phyloP scores from a whole-genome alignment of 2,329 filamentous ascomycete genomes.

The Esteya vermicola region DNA sequence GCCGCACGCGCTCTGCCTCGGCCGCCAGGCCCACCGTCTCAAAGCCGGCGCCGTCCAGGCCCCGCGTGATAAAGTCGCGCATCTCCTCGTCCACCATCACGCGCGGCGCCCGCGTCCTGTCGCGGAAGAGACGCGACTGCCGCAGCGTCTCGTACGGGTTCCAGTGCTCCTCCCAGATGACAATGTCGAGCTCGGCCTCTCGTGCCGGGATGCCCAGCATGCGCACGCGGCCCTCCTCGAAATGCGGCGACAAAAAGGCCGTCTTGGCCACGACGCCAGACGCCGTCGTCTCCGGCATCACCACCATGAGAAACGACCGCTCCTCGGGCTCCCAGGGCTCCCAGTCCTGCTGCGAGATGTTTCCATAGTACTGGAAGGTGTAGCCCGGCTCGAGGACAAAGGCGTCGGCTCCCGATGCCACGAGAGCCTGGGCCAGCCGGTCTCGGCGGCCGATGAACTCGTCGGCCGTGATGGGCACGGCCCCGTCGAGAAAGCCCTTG shows the following conservation, averaged over 20 bases:
- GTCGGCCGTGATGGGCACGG: slow-evolving; percentile 27
- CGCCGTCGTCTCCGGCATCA: slow-evolving; percentile 28
- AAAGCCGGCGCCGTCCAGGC: slow-evolving; percentile 37
- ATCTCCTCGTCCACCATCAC: slow-evolving; percentile 54
- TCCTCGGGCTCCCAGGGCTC: slow-evolving; percentile 53
- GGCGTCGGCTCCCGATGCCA: slow-evolving; percentile 34
- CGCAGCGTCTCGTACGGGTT: slow-evolving; percentile 43
- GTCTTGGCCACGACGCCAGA: slow-evolving; percentile 36
- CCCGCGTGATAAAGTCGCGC: slow-evolving; percentile 46
- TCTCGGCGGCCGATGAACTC: slow-evolving; percentile 43
- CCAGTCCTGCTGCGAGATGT: slow-evolving; percentile 47
- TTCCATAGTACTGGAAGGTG: slow-evolving; percentile 50
- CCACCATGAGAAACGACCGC: slow-evolving; percentile 47
- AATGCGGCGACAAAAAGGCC: slow-evolving; percentile 42
- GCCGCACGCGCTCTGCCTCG: slow-evolving; percentile 41
- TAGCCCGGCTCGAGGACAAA: slow-evolving; percentile 51
- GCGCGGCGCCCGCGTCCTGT: slow-evolving; percentile 11
- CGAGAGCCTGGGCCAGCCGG: slow-evolving; percentile 40
- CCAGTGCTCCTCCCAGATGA: slow-evolving; percentile 52
- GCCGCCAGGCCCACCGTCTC: slow-evolving; percentile 37
- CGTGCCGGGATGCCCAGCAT: slow-evolving; percentile 41
- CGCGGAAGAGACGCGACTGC: slow-evolving; percentile 24
- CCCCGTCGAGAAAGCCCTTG: slow-evolving; percentile 34
- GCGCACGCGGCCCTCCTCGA: slow-evolving; percentile 44
- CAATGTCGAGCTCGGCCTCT: slow-evolving; percentile 32